Percentiles rank a stretch among this genome's conserved stretches.
Evolutionary conservation across 2,329 filamentous ascomycete genomes (phyloP).

Genomic region (Trichoderma atrobrunneum): DNA sequence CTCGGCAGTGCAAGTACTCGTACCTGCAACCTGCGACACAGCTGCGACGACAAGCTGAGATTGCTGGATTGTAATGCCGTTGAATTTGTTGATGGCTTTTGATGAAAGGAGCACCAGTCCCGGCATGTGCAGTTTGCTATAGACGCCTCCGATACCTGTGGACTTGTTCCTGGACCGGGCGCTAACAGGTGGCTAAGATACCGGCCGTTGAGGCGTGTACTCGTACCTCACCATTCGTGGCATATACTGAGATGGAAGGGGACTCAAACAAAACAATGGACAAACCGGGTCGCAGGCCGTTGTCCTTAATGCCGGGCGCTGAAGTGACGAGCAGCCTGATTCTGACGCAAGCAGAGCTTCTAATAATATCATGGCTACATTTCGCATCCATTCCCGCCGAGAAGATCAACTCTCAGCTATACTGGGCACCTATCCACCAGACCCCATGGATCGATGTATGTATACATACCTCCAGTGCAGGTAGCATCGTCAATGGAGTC

Average conservation of each 20-base stretch:
- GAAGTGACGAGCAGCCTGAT: neutral
- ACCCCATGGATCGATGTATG: neutral
- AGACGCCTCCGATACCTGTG: neutral
- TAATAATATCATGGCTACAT: neutral
- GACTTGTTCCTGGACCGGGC: neutral
- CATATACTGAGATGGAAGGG: neutral
- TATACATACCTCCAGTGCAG: neutral
- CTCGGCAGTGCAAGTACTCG: neutral
- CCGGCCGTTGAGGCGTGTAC: neutral
- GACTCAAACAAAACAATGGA: neutral
- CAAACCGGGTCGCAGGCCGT: neutral
- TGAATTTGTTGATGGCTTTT: neutral
- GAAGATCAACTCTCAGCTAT: no score
- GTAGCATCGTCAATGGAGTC: neutral
- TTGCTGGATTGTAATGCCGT: neutral
- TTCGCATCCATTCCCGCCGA: no score
- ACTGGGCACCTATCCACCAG: no score
- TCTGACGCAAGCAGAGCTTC: neutral
- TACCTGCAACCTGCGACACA: conserved; percentile 8
- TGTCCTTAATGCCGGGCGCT: neutral
- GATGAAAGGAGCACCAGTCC: conserved; percentile 1
- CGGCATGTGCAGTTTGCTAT: neutral
- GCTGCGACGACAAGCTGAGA: neutral
- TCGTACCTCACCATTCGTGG: neutral
- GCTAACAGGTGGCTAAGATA: neutral